Conservation (phyloP, 1,139 yeast species). For the Eremothecium cymbalariae region DNA sequence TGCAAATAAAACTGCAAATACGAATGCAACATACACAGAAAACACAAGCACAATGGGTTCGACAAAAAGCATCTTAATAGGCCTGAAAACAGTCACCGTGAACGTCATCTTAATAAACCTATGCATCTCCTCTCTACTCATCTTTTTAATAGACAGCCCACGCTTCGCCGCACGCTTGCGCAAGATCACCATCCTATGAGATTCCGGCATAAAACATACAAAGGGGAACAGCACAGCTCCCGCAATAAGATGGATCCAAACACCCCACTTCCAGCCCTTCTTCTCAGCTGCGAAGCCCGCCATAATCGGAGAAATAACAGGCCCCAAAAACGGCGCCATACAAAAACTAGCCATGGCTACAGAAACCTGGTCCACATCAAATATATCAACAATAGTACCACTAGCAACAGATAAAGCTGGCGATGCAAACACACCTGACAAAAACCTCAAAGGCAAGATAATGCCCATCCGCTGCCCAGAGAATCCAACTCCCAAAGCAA, state of each 20-base stretch:
- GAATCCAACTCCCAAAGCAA: slow-evolving; percentile 69
- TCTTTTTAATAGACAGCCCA: slow-evolving; percentile 41
- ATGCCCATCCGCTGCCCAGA: slow-evolving; percentile 46
- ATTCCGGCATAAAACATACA: slow-evolving; percentile 54
- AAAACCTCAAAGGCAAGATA: slow-evolving; percentile 62
- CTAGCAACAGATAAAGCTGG: slow-evolving; percentile 86
- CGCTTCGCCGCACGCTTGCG: slow-evolving; percentile 50
- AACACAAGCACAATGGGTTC: slow-evolving; percentile 67
- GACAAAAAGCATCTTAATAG: slow-evolving; percentile 52
- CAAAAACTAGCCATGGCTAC: slow-evolving; percentile 65
- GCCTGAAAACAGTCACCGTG: slow-evolving; percentile 46
- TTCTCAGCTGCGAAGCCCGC: slow-evolving; percentile 70
- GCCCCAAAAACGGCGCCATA: slow-evolving; percentile 69
- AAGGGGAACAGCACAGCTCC: slow-evolving; percentile 59
- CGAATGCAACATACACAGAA: slow-evolving; percentile 59
- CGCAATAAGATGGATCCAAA: slow-evolving; percentile 70
- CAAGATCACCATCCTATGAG: slow-evolving; percentile 57
- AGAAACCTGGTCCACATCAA: slow-evolving; percentile 58
- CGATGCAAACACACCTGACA: slow-evolving; percentile 72
- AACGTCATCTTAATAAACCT: slow-evolving; percentile 36
- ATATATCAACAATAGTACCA: slow-evolving; percentile 73
- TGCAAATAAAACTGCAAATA: slow-evolving; percentile 68
- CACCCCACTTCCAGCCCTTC: slow-evolving; percentile 69
- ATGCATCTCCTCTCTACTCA: slow-evolving; percentile 24
- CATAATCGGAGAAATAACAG: slow-evolving; percentile 73